Evolutionary conservation across 2,329 filamentous ascomycete species (phyloP), one percentile per base, ranked within the genome.

Genomic region (Alternaria triticina): DNA sequence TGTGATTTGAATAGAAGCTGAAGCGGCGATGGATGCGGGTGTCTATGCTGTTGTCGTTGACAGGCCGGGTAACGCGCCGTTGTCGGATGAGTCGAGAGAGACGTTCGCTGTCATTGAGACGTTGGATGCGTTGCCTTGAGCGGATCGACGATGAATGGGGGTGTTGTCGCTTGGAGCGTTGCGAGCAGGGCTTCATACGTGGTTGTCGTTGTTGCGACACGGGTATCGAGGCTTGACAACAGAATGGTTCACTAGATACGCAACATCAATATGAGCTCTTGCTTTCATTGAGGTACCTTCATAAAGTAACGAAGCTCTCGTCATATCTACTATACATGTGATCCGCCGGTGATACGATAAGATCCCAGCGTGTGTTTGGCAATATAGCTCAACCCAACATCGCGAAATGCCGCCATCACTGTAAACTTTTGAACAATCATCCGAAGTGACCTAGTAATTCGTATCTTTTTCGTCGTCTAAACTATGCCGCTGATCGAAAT

Each of bases 51-150:
- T 84, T 9, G 70, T 85, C 43, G 80, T 84, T 20, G 82, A 84
- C 68, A 86, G 92, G 59, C 89, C 90, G 15, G 92, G 91, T 12
- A 96, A 96, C 79, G 86, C 87, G 40, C 84, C 84, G 28, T 80
- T 94, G 47, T 68, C 70, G 1, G 65, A 69, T 17, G 73, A 72
- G 15, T 65, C 68, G 0, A 69, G 54, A 27, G 57, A 56, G 20
- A 62, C 44, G 6, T 79, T 74, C 45, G 52, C 70, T 9, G 70
- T 78, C 20, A 72, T 80, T 22, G 57, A 72, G 54, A 67, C 64
- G 11, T 44, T 80, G 67, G 74, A 84, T 76, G 74, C 87, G 79
- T 49, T 78, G 23, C 70, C 71, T 3, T 70, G 17, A 67, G 40
- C n/a, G 12, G 5, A 51, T 51, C 27, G 13, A 23, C 27, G 46